Percentiles rank a stretch among this genome's conserved stretches.
phyloP scores from a whole-genome alignment of 2,329 filamentous ascomycete genomes.

The Phaeosphaeriaceae sp. region DNA sequence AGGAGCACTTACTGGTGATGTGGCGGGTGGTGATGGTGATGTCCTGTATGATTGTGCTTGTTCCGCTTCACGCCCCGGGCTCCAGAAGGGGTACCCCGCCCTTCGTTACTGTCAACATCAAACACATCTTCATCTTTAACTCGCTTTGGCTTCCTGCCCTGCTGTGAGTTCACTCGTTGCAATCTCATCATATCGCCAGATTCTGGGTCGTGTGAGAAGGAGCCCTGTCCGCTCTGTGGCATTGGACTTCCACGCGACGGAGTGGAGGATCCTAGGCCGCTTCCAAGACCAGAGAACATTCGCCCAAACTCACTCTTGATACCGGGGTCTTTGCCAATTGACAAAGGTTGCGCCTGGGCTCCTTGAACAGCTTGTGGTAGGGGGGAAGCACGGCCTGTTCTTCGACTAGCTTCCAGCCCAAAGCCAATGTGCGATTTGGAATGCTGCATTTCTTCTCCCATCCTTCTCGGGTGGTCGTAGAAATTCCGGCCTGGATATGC shows the following conservation, averaged over 20 bases:
- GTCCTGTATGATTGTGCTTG: slow-evolving; percentile 55
- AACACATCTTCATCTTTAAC: slow-evolving; percentile 76
- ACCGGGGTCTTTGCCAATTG: slow-evolving; percentile 80
- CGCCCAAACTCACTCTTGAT: slow-evolving; percentile 95
- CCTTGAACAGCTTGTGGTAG: slow-evolving; percentile 93
- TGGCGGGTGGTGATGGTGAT: slow-evolving; percentile 65
- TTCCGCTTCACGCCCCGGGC: slow-evolving; percentile 71
- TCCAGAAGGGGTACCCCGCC: slow-evolving; percentile 66
- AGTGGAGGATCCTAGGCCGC: slow-evolving; percentile 65
- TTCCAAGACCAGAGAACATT: slow-evolving; percentile 93
- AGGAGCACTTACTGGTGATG: slow-evolving; percentile 56
- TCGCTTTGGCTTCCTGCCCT: slow-evolving; percentile 59
- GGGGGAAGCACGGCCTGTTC: slow-evolving; percentile 83
- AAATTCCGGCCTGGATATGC: slow-evolving; percentile 32
- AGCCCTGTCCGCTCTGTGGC: slow-evolving; percentile 39
- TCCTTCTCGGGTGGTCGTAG: slow-evolving; percentile 49
- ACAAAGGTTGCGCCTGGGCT: slow-evolving; percentile 79
- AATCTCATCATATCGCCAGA: slow-evolving; percentile 38
- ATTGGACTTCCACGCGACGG: slow-evolving; percentile 61
- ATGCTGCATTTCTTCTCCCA: slow-evolving; percentile 63
- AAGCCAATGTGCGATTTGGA: slow-evolving; percentile 76
- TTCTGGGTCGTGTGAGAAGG: slow-evolving; percentile 35
- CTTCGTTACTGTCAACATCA: slow-evolving; percentile 70
- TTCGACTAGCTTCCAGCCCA: slow-evolving; percentile 74
- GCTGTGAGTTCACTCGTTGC: slow-evolving; percentile 47